A percentile compares a stretch with the other conserved stretches of the same genome.
Evolutionary conservation across 805 yeast genomes (phyloP).

Genomic region (Pichia scutulata): DNA sequence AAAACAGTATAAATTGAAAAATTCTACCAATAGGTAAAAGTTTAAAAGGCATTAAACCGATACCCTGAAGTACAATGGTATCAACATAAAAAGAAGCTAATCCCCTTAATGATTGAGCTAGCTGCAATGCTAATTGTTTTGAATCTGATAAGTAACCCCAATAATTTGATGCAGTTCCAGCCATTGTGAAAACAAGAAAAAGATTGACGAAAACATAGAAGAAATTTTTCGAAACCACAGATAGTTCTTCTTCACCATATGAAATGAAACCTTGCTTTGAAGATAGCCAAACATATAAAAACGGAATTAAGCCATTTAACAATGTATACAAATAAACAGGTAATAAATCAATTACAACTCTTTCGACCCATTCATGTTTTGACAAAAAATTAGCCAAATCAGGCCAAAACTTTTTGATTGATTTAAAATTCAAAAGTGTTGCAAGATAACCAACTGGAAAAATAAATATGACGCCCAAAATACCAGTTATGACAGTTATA

Average conservation of each 20-base stretch:
- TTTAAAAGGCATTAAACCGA: slow-evolving; percentile 87
- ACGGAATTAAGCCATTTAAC: slow-evolving; percentile 78
- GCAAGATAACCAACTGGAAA: slow-evolving; percentile 84
- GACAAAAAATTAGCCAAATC: slow-evolving; percentile 61
- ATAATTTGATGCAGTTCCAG: slow-evolving; percentile 80
- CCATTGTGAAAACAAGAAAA: slow-evolving; percentile 88
- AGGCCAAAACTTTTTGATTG: slow-evolving; percentile 80
- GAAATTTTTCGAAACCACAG: slow-evolving; percentile 86
- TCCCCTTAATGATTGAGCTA: slow-evolving; percentile 74
- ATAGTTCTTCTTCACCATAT: slow-evolving; percentile 85
- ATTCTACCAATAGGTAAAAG: slow-evolving; percentile 75
- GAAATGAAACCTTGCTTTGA: slow-evolving; percentile 83
- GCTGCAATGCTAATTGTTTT: slow-evolving; percentile 75
- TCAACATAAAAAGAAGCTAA: slow-evolving; percentile 87
- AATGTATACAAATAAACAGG: slow-evolving; percentile 90
- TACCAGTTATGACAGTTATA: slow-evolving; percentile 59
- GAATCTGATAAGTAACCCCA: slow-evolving; percentile 84
- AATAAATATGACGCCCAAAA: slow-evolving; percentile 64
- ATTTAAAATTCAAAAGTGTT: slow-evolving; percentile 67
- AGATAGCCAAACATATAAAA: slow-evolving; percentile 76
- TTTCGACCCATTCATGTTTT: slow-evolving; percentile 62
- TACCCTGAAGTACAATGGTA: slow-evolving; percentile 68
- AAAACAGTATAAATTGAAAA: slow-evolving; percentile 63
- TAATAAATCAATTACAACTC: slow-evolving; percentile 75
- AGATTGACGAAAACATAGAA: slow-evolving; percentile 90